Conservation (phyloP, 1,284 basidiomycete genomes). For the Rhodotorula sp. region DNA sequence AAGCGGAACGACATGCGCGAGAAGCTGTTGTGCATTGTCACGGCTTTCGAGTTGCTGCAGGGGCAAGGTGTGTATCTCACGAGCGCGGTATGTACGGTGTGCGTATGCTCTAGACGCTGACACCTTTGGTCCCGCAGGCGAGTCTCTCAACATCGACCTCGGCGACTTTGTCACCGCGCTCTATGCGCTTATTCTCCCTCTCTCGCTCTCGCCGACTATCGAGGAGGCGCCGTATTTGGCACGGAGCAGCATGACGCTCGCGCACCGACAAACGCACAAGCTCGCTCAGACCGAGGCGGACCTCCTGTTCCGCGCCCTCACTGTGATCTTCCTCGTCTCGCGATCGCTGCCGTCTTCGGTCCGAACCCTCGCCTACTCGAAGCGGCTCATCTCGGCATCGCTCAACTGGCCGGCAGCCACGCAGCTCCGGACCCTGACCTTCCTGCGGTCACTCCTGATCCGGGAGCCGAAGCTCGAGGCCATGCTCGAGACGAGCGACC, state of each 20-base stretch:
- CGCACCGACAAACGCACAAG: slow-evolving; percentile 36
- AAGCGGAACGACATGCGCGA: slow-evolving; percentile 57
- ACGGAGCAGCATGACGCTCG: slow-evolving; percentile 32
- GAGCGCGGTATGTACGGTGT: slow-evolving; percentile 36
- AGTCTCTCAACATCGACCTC: slow-evolving; percentile 93
- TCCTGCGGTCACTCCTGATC: slow-evolving; percentile 68
- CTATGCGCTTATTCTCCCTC: slow-evolving; percentile 54
- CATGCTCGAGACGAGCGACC: slow-evolving; percentile 80
- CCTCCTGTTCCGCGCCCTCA: slow-evolving; percentile 81
- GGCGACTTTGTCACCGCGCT: slow-evolving; percentile 74
- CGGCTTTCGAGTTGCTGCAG: slow-evolving; percentile 91
- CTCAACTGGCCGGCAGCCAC: slow-evolving; percentile 73
- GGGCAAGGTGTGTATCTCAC: slow-evolving; percentile 70
- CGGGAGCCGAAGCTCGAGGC: slow-evolving; percentile 79
- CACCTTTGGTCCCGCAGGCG: slow-evolving; percentile 59
- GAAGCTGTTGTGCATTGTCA: slow-evolving; percentile 82
- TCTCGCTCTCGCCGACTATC: slow-evolving; percentile 55
- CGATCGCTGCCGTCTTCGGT: slow-evolving; percentile 59
- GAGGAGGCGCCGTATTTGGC: slow-evolving; percentile 49
- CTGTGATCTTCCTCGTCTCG: slow-evolving; percentile 69
- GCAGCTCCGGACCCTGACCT: slow-evolving; percentile 66
- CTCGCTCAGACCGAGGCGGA: slow-evolving; percentile 52
- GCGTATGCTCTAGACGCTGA: slow-evolving; percentile 1
- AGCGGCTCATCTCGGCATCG: slow-evolving; percentile 76
- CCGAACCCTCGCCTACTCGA: slow-evolving; percentile 86